Conservation (phyloP, 1,284 basidiomycete species). For the Cutaneotrichosporon curvatum region DNA sequence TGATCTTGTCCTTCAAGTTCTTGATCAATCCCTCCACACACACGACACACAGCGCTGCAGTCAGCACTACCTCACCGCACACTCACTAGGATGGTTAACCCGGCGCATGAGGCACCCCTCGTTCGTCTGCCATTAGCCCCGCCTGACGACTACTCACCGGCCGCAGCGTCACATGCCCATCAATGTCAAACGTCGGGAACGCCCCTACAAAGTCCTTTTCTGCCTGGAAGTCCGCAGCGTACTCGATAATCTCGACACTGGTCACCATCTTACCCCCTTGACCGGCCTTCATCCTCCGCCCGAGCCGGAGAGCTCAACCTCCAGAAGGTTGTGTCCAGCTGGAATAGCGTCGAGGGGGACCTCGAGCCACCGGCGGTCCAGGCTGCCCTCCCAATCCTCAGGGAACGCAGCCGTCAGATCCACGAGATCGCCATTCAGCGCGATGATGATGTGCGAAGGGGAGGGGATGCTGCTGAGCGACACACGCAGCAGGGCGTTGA, state of each 20-base stretch:
- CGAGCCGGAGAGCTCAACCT: conserved; percentile 55
- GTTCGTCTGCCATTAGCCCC: conserved; percentile 51
- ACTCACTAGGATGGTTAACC: conserved; percentile 48
- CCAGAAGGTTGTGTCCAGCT: conserved; percentile 54
- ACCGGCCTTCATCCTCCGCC: conserved; percentile 52
- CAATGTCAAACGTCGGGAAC: conserved; percentile 58
- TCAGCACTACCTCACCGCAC: neutral
- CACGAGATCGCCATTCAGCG: conserved; percentile 51
- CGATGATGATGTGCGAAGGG: conserved; percentile 54
- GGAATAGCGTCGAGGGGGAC: conserved; percentile 22
- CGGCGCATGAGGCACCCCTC: conserved; percentile 77
- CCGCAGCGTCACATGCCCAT: conserved; percentile 33
- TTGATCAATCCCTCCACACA: conserved; percentile 59
- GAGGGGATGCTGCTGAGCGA: conserved; percentile 68
- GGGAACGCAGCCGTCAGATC: conserved; percentile 32
- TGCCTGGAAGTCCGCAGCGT: conserved; percentile 59
- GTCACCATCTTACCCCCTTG: conserved; percentile 56
- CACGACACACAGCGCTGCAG: conserved; percentile 72
- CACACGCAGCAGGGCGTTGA: conserved; percentile 60
- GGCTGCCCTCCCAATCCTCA: conserved; percentile 26
- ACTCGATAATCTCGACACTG: conserved; percentile 68
- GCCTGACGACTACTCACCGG: conserved; percentile 24
- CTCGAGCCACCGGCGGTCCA: conserved; percentile 44
- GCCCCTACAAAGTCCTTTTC: conserved; percentile 59
- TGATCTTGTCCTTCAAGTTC: conserved; percentile 16